Evolutionary conservation across 495 filamentous ascomycete species (phyloP).

Genomic region (Neurospora tetrasperma): DNA sequence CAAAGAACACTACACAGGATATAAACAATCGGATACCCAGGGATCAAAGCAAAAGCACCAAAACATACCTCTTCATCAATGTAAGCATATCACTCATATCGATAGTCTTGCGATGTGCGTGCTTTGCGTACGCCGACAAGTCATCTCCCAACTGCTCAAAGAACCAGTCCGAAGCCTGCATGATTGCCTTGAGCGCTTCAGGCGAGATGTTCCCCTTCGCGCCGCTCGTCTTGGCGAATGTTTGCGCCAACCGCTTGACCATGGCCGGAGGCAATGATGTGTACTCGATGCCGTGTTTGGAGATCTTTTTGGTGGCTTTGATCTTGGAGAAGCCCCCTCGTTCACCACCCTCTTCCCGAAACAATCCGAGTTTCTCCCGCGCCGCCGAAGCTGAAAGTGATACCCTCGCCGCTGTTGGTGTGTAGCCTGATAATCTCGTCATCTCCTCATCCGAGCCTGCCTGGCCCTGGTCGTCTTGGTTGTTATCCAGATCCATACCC

Average conservation of each 20-base stretch:
- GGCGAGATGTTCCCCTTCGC: conserved; percentile 57
- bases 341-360: background rate
- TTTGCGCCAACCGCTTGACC: conserved; percentile 66
- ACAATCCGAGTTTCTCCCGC: background rate
- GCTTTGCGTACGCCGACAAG: conserved; percentile 65
- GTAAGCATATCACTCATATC: conserved; percentile 75
- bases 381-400: background rate
- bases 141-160: conserved; percentile 79
- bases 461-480: conserved; percentile 6
- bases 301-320: conserved; percentile 49
- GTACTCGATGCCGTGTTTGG: conserved; percentile 62
- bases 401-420: background rate
- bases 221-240: conserved; percentile 52
- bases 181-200: conserved; percentile 61
- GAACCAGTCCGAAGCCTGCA: conserved; percentile 76
- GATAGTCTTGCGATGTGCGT: conserved; percentile 75
- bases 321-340: conserved; percentile 22
- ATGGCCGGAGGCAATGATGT: conserved; percentile 60
- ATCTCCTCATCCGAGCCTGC: conserved; percentile 8
- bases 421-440: background rate
- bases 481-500: conserved; percentile 12
- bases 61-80: conserved; percentile 66
- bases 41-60: conserved; percentile 17
- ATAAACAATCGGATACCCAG: conserved; percentile 14
- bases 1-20: background rate